These are phyloP conservation scores for Fusarium subtropicale DNA, from an alignment of 2,329 filamentous ascomycete species.

Conservation along the genomic window DNA sequence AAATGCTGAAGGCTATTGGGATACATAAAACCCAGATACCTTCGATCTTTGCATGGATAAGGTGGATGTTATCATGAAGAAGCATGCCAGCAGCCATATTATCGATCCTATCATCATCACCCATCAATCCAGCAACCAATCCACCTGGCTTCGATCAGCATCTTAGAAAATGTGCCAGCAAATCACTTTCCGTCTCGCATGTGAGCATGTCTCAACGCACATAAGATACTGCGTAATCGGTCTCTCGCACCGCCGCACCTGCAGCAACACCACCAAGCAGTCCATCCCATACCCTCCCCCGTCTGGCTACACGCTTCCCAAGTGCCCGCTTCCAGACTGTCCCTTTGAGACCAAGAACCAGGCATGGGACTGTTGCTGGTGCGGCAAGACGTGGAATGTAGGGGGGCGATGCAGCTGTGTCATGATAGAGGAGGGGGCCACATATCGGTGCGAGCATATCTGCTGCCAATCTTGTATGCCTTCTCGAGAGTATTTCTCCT, in stretches of 20 bases:
- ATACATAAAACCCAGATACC: slow-evolving; percentile 28
- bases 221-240: slow-evolving; percentile 60
- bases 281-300: slow-evolving; percentile 62
- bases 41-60: neutral
- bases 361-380: slow-evolving; percentile 68
- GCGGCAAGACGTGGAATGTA: slow-evolving; percentile 64
- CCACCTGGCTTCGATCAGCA: neutral
- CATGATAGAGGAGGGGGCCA: slow-evolving; percentile 63
- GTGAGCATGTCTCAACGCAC: slow-evolving; percentile 62
- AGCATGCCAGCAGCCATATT: neutral
- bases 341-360: slow-evolving; percentile 63
- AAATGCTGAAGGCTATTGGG: neutral
- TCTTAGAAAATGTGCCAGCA: slow-evolving; percentile 60
- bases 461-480: slow-evolving; percentile 64
- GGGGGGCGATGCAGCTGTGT: slow-evolving; percentile 63
- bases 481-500: slow-evolving; percentile 51
- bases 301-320: slow-evolving; percentile 55
- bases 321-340: slow-evolving; percentile 61
- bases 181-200: slow-evolving; percentile 62
- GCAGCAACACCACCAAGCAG: slow-evolving; percentile 57
- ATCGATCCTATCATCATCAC: neutral
- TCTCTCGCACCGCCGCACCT: slow-evolving; percentile 54
- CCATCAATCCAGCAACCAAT: neutral
- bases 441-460: slow-evolving; percentile 65
- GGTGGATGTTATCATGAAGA: neutral